Evolutionary conservation across 192 early-diverging fungal genomes (phyloP).

Genomic region (Coemansia sp.): DNA sequence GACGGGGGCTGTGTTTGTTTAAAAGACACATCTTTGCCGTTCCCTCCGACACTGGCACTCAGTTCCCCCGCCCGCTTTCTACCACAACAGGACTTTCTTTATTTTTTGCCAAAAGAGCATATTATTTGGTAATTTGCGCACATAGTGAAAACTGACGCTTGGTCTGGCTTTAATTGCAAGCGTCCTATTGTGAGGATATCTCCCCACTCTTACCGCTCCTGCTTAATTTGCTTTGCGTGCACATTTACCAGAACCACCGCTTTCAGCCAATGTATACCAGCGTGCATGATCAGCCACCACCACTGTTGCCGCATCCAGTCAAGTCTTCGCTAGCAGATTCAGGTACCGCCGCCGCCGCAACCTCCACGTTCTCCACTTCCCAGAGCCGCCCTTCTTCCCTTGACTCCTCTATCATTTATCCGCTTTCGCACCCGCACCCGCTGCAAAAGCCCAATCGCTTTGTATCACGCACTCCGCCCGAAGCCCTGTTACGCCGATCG

Average conservation of each 20-base stretch:
- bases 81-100: too few species aligned
- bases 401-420: constrained; percentile 17
- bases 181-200: constrained; percentile 34
- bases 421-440: constrained; percentile 20
- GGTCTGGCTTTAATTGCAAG: constrained; percentile 3
- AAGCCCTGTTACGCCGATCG: constrained; percentile 31
- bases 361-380: constrained; percentile 26
- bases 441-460: constrained; percentile 23
- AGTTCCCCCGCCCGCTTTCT: too few species aligned
- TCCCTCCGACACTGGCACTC: too few species aligned
- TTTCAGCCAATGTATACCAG: constrained; percentile 36
- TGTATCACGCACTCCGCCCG: constrained; percentile 26
- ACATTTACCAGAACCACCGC: neutral
- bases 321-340: constrained; percentile 29
- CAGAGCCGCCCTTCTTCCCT: constrained; percentile 11
- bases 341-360: constrained; percentile 31
- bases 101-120: too few species aligned
- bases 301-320: constrained; percentile 47
- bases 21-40: too few species aligned
- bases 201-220: constrained; percentile 2
- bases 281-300: constrained; percentile 51
- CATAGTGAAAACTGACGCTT: neutral
- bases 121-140: too few species aligned
- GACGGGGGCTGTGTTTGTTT: too few species aligned
- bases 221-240: neutral